These are phyloP conservation scores for Lathyrus aphaca DNA, from an alignment of 306 rosid species.

Conservation along the genomic window DNA sequence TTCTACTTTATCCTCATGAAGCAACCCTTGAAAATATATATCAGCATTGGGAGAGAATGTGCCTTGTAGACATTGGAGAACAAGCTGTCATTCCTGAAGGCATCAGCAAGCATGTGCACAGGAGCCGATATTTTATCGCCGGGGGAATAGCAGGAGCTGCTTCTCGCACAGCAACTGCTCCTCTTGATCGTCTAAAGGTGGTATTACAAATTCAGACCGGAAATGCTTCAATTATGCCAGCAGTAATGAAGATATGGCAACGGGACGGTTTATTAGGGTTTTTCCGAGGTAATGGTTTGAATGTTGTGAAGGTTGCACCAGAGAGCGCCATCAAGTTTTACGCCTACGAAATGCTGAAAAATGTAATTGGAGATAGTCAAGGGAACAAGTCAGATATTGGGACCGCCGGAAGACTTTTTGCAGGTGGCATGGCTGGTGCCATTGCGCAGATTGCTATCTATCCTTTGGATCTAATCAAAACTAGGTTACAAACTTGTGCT, in stretches of 20 bases:
- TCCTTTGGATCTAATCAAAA: slow-evolving; percentile 58
- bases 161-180: slow-evolving; percentile 64
- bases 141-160: slow-evolving; percentile 65
- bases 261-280: slow-evolving; percentile 56
- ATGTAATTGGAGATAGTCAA: slow-evolving; percentile 43
- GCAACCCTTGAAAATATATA: slow-evolving; percentile 62
- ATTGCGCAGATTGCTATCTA: slow-evolving; percentile 56
- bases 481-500: slow-evolving; percentile 58
- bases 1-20: slow-evolving; percentile 63
- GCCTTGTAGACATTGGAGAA: slow-evolving; percentile 62
- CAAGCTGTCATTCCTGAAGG: slow-evolving; percentile 68
- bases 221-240: slow-evolving; percentile 52
- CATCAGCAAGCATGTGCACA: slow-evolving; percentile 58
- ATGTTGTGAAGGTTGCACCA: slow-evolving; percentile 62
- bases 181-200: slow-evolving; percentile 65
- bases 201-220: slow-evolving; percentile 56
- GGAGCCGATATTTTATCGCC: slow-evolving; percentile 51
- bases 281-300: slow-evolving; percentile 61
- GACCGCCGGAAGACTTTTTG: slow-evolving; percentile 51
- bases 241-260: slow-evolving; percentile 57
- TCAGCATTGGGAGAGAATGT: slow-evolving; percentile 60
- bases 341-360: slow-evolving; percentile 56
- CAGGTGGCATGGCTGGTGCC: slow-evolving; percentile 65
- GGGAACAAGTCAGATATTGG: slow-evolving; percentile 49
- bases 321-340: slow-evolving; percentile 63